A percentile compares a stretch with the other conserved stretches of the same genome.
Conservation (phyloP, 1,284 basidiomycete genomes). For the Ceratobasidium theobromae region DNA sequence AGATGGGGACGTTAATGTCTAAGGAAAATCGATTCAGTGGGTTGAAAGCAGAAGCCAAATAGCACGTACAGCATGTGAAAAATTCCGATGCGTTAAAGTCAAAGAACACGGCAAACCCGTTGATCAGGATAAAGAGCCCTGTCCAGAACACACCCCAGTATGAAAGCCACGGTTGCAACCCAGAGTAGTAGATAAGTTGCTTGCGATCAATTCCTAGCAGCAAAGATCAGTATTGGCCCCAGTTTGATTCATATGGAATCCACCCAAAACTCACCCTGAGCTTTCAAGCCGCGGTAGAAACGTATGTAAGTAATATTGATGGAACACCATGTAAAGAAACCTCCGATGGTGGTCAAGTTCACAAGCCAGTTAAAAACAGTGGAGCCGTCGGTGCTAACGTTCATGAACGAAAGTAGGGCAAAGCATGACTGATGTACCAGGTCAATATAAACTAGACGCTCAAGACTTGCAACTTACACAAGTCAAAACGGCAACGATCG, state of each 20-base stretch:
- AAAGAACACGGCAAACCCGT: slow-evolving; percentile 63
- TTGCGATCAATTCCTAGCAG: slow-evolving; percentile 52
- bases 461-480: slow-evolving; percentile 45
- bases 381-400: slow-evolving; percentile 40
- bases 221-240: neutral
- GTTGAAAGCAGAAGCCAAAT: slow-evolving; percentile 44
- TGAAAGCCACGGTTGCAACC: slow-evolving; percentile 52
- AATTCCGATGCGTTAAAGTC: slow-evolving; percentile 61
- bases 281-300: slow-evolving; percentile 45
- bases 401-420: slow-evolving; percentile 56
- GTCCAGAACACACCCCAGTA: slow-evolving; percentile 40
- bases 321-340: slow-evolving; percentile 52
- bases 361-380: slow-evolving; percentile 56
- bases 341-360: slow-evolving; percentile 59
- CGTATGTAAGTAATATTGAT: slow-evolving; percentile 49
- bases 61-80: slow-evolving; percentile 56
- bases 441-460: slow-evolving; percentile 3
- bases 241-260: neutral
- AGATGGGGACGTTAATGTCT: slow-evolving; percentile 38
- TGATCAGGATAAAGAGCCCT: slow-evolving; percentile 48
- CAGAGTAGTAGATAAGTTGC: slow-evolving; percentile 56
- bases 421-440: slow-evolving; percentile 45
- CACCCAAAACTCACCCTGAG: slow-evolving; percentile 41
- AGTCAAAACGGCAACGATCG: slow-evolving; percentile 59
- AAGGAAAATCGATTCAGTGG: neutral